Percentiles rank a stretch among this genome's conserved stretches.
Evolutionary conservation across 306 rosid species (phyloP).

Genomic region (Cyclanthera cordifolia): DNA sequence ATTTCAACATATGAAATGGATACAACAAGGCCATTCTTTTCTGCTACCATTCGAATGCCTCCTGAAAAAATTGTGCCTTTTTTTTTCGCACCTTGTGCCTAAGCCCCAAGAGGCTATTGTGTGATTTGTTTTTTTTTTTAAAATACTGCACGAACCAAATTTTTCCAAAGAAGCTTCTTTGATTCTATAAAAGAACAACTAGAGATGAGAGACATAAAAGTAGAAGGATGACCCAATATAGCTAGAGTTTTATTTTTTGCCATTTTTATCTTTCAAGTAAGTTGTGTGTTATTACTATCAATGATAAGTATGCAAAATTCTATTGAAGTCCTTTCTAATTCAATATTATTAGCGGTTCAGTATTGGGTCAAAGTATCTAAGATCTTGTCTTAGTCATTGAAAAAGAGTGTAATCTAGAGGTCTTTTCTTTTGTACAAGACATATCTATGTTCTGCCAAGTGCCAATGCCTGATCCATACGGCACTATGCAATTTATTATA

Average conservation of each 20-base stretch:
- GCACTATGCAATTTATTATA: constrained; percentile 1
- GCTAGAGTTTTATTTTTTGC: too few relatives aligned
- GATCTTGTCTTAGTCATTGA: background rate
- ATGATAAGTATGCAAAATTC: background rate
- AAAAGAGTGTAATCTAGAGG: background rate
- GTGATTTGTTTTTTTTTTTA: too few relatives aligned
- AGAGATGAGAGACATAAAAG: too few relatives aligned
- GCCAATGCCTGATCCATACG: background rate
- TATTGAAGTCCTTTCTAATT: background rate
- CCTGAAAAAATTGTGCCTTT: background rate
- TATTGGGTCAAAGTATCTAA: background rate
- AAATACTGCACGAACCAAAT: too few relatives aligned
- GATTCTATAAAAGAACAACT: too few relatives aligned
- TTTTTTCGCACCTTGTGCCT: background rate
- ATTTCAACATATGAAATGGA: background rate
- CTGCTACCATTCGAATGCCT: background rate
- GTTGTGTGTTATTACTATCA: background rate
- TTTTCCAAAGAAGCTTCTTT: too few relatives aligned
- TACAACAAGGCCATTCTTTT: background rate
- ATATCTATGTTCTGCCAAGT: constrained; percentile 9
- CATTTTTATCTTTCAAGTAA: background rate
- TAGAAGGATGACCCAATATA: too few relatives aligned
- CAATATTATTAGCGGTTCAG: background rate
- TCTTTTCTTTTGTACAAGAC: background rate
- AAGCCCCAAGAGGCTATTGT: background rate